Percentiles rank a stretch among this genome's conserved stretches.
Conservation (phyloP, 1,139 yeast genomes). For the Pichia sp. region DNA sequence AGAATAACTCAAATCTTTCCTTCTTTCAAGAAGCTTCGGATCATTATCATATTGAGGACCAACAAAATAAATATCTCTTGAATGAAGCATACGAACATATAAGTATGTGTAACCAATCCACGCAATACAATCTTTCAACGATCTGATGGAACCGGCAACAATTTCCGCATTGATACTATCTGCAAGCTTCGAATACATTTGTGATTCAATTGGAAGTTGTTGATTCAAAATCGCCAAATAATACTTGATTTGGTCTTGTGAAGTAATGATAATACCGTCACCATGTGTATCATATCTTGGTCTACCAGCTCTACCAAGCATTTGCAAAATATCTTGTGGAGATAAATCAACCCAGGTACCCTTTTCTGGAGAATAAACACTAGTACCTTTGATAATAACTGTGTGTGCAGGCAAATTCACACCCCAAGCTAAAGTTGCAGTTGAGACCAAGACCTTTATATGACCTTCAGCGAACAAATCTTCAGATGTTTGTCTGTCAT, state of each 20-base stretch:
- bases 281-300: constrained; percentile 93
- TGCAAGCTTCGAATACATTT: constrained; percentile 64
- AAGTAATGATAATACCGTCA: constrained; percentile 90
- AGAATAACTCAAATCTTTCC: constrained; percentile 72
- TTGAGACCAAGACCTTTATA: constrained; percentile 78
- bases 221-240: constrained; percentile 87
- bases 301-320: constrained; percentile 97
- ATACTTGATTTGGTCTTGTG: constrained; percentile 83
- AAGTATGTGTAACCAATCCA: constrained; percentile 86
- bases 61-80: constrained; percentile 75
- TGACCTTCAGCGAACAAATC: constrained; percentile 88
- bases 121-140: constrained; percentile 62
- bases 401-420: constrained; percentile 97
- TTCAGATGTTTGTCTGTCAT: constrained; percentile 78
- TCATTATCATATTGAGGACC: constrained; percentile 66
- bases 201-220: constrained; percentile 92
- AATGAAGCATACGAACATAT: constrained; percentile 72
- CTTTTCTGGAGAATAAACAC: constrained; percentile 85
- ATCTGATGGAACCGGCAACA: constrained; percentile 64
- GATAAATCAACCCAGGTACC: constrained; percentile 89
- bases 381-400: constrained; percentile 93
- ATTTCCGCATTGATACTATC: constrained; percentile 88
- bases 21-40: constrained; percentile 43
- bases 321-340: constrained; percentile 92
- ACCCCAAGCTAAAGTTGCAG: constrained; percentile 99